Evolutionary conservation across 139 green algal genomes (phyloP).

Genomic region (Coccomyxa sp.): DNA sequence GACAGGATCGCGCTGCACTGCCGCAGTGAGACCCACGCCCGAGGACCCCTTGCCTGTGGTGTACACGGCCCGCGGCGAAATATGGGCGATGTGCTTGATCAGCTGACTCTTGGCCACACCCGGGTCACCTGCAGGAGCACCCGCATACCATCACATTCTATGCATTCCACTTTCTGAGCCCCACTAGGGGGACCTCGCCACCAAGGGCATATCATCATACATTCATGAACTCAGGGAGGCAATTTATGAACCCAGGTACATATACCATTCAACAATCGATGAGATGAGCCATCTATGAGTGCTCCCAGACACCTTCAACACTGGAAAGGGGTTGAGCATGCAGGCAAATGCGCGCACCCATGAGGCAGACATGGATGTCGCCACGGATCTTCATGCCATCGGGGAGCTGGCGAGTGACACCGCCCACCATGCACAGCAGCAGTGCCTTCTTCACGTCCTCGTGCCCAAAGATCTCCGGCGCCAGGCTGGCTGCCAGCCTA

Average conservation of each 20-base stretch:
- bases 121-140: slow-evolving; percentile 67
- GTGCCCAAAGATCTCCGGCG: slow-evolving; percentile 91
- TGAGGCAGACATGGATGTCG: slow-evolving; percentile 97
- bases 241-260: too few relatives aligned
- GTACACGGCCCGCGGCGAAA: slow-evolving; percentile 91
- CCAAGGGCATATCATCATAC: not conserved
- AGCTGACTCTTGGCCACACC: slow-evolving; percentile 98
- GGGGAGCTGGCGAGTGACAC: slow-evolving; percentile 57
- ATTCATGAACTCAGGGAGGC: not conserved
- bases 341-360: slow-evolving; percentile 50
- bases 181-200: not conserved
- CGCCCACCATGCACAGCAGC: slow-evolving; percentile 94
- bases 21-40: slow-evolving; percentile 92
- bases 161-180: not conserved
- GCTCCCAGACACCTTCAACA: too few relatives aligned
- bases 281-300: too few relatives aligned
- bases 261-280: too few relatives aligned
- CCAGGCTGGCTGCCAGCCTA: slow-evolving; percentile 73
- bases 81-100: slow-evolving; percentile 77
- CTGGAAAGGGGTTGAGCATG: too few relatives aligned
- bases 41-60: slow-evolving; percentile 94
- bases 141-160: not conserved
- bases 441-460: slow-evolving; percentile 95
- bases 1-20: slow-evolving; percentile 79
- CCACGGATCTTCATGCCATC: slow-evolving; percentile 97